Percentiles rank a stretch among this genome's conserved stretches.
Evolutionary conservation across 2,329 filamentous ascomycete genomes (phyloP).

Genomic region (Xylariaceae sp.): DNA sequence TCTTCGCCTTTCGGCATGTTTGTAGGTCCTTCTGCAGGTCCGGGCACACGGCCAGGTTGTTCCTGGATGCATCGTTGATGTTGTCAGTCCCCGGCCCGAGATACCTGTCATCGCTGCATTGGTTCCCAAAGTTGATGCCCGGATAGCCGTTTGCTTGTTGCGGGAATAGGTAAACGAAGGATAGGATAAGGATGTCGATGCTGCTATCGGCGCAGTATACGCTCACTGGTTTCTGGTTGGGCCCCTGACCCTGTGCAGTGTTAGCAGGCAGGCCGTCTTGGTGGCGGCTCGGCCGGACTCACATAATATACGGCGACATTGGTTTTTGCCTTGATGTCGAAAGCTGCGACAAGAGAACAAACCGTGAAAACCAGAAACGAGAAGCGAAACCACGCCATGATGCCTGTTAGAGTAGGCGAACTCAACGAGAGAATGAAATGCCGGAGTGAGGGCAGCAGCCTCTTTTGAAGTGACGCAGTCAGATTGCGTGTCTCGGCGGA

Average conservation of each 20-base stretch:
- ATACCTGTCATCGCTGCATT: slow-evolving; percentile 34
- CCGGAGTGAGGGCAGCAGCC: background rate
- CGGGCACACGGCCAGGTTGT: slow-evolving; percentile 36
- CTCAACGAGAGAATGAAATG: background rate
- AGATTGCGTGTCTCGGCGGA: background rate
- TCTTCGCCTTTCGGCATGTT: slow-evolving; percentile 36
- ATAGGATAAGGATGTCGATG: slow-evolving; percentile 43
- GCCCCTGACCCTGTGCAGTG: slow-evolving; percentile 36
- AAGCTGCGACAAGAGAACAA: slow-evolving; percentile 21
- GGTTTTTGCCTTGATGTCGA: slow-evolving; percentile 32
- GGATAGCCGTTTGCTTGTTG: slow-evolving; percentile 39
- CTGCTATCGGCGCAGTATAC: slow-evolving; percentile 36
- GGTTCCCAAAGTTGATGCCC: slow-evolving; percentile 40
- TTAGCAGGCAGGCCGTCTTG: background rate
- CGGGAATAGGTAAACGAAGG: slow-evolving; percentile 40
- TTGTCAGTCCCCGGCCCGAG: slow-evolving; percentile 32
- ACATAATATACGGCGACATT: slow-evolving; percentile 43
- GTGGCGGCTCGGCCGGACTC: slow-evolving; percentile 3
- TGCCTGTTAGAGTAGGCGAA: background rate
- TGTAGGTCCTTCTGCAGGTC: slow-evolving; percentile 36
- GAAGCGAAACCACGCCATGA: slow-evolving; percentile 16
- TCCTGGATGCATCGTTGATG: slow-evolving; percentile 27
- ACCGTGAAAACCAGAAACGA: slow-evolving; percentile 5
- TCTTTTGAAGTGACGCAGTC: background rate
- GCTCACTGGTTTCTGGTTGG: slow-evolving; percentile 33